These are phyloP conservation scores for Alternaria gaisen DNA, from an alignment of 2,329 filamentous ascomycete genomes.

Conservation along the genomic window DNA sequence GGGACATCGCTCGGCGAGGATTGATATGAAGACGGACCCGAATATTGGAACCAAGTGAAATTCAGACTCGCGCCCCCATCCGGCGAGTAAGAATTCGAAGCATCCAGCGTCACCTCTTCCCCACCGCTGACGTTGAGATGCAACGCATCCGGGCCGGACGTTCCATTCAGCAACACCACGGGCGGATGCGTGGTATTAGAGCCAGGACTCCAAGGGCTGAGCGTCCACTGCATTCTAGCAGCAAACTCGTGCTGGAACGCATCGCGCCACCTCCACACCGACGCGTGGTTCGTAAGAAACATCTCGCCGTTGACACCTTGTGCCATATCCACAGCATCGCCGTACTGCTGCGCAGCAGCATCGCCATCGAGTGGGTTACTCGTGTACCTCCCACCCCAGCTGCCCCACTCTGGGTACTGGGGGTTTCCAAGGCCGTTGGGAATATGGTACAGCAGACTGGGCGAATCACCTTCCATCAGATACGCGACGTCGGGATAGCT, in stretches of 20 bases:
- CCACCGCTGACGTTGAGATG: no score
- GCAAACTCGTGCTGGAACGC: neutral
- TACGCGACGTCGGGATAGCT: neutral
- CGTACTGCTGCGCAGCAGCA: neutral
- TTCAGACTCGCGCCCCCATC: accelerated
- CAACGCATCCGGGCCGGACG: no score
- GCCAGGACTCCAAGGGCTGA: no score
- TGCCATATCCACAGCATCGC: neutral
- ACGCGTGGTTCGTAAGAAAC: neutral
- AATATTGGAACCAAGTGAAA: neutral
- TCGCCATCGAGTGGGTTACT: neutral
- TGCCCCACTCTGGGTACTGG: neutral
- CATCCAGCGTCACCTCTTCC: no score
- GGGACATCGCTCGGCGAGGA: neutral
- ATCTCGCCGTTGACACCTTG: neutral
- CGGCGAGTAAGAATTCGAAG: no score
- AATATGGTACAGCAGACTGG: neutral
- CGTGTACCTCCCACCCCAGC: neutral
- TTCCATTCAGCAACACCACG: no score
- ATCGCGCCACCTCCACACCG: neutral
- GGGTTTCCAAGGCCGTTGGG: neutral
- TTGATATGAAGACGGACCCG: neutral
- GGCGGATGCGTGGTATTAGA: no score
- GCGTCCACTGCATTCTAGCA: neutral
- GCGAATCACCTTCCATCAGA: neutral